Percentiles rank a stretch among this genome's conserved stretches.
These are phyloP conservation scores for Xanthoceras sorbifolium DNA, from an alignment of 345 rosid species.

Conservation along the genomic window DNA sequence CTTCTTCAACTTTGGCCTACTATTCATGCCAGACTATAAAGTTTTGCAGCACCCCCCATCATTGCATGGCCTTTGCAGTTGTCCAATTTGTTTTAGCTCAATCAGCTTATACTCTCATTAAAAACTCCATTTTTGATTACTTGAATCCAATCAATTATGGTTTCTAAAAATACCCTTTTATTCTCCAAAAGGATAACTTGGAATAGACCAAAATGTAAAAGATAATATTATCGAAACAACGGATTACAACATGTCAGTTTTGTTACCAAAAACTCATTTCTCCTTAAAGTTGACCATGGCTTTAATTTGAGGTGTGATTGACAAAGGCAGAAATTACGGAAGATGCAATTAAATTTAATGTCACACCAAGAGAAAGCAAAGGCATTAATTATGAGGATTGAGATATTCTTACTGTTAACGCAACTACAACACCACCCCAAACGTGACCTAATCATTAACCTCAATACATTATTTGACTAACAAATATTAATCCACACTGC, in stretches of 20 bases:
- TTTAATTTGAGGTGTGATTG: background rate
- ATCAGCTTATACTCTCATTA: background rate
- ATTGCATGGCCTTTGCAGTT: background rate
- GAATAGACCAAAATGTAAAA: too few species aligned
- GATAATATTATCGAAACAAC: too few species aligned
- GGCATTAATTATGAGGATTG: background rate
- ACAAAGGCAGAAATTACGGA: background rate
- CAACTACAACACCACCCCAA: background rate
- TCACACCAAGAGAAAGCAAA: background rate
- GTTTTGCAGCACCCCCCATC: slow-evolving; percentile 24
- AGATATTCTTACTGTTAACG: background rate
- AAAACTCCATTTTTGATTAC: too few species aligned
- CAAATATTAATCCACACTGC: background rate
- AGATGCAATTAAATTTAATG: background rate
- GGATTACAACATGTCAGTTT: too few species aligned
- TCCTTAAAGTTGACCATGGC: too few species aligned
- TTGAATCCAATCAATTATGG: too few species aligned
- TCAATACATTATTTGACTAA: background rate
- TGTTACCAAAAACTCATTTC: too few species aligned
- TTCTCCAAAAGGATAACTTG: too few species aligned
- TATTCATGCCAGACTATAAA: slow-evolving; percentile 32
- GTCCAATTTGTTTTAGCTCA: background rate
- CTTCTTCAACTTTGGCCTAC: slow-evolving; percentile 22
- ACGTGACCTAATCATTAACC: slow-evolving; percentile 11
- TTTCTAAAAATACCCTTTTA: too few species aligned